Conservation (phyloP, 2,329 filamentous ascomycete genomes). For the Diatrype stigma region DNA sequence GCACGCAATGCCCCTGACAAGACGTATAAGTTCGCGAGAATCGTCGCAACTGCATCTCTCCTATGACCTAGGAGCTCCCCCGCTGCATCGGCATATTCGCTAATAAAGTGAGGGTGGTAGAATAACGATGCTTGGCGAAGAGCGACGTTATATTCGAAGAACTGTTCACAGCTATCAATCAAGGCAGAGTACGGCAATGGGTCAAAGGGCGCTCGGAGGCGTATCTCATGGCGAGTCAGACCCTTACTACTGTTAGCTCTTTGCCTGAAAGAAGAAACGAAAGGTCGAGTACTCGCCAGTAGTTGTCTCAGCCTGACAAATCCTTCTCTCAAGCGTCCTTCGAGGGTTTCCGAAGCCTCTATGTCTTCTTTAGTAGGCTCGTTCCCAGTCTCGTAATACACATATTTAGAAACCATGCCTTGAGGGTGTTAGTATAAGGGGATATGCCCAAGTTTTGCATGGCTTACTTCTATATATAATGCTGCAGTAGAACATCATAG, state of each 20-base stretch:
- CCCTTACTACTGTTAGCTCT: conserved; percentile 24
- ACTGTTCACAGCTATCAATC: conserved; percentile 51
- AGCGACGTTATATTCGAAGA: conserved; percentile 56
- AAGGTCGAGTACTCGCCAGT: conserved; percentile 31
- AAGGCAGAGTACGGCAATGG: conserved; percentile 53
- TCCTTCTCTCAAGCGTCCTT: conserved; percentile 56
- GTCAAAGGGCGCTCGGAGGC: conserved; percentile 54
- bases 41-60: conserved; percentile 53
- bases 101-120: conserved; percentile 50
- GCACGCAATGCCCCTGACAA: conserved; percentile 52
- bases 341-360: conserved; percentile 51
- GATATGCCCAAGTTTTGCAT: neutral
- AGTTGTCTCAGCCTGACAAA: conserved; percentile 56
- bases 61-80: conserved; percentile 46
- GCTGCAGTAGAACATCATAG: conserved; percentile 55
- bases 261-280: neutral
- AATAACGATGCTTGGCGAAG: conserved; percentile 55
- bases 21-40: conserved; percentile 55
- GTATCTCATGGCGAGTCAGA: conserved; percentile 55
- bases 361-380: conserved; percentile 49
- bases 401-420: conserved; percentile 51
- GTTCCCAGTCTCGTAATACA: conserved; percentile 53
- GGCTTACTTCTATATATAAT: conserved; percentile 50
- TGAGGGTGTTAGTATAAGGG: conserved; percentile 1
- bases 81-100: conserved; percentile 45